Conservation (phyloP, 2,329 filamentous ascomycete genomes). For the Aureobasidium sp. region DNA sequence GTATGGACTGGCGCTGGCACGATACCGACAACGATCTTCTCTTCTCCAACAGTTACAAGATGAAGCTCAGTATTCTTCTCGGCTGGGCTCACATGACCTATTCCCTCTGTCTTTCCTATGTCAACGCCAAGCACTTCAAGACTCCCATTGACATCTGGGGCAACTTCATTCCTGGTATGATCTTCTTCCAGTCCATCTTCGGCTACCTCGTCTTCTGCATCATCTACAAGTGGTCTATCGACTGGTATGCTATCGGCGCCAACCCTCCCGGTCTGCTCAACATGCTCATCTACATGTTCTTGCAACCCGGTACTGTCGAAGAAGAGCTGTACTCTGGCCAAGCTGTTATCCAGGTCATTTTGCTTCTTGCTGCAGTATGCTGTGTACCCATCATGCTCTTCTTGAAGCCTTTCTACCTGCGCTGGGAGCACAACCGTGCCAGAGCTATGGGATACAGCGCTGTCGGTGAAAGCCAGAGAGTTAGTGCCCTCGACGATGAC, state of each 20-base stretch:
- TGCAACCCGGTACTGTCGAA: conserved; percentile 71
- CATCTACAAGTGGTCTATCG: conserved; percentile 91
- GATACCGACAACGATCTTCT: conserved; percentile 89
- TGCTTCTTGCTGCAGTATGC: conserved; percentile 73
- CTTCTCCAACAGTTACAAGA: conserved; percentile 98
- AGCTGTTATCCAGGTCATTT: conserved; percentile 62
- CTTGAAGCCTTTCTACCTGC: conserved; percentile 91
- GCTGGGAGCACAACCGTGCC: conserved; percentile 86
- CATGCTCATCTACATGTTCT: conserved; percentile 99
- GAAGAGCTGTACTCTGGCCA: conserved; percentile 75
- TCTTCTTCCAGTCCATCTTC: conserved; percentile 99
- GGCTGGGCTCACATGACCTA: conserved; percentile 99
- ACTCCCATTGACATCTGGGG: conserved; percentile 92
- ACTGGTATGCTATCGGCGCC: conserved; percentile 65
- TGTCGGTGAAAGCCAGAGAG: conserved; percentile 78
- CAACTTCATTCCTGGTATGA: conserved; percentile 96
- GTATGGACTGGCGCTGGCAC: conserved; percentile 94
- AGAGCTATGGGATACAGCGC: conserved; percentile 85
- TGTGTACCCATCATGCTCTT: conserved; percentile 90
- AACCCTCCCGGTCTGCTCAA: conserved; percentile 85
- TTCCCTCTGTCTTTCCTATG: conserved; percentile 83
- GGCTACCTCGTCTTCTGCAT: conserved; percentile 93
- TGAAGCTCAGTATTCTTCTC: conserved; percentile 98
- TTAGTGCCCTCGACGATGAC: conserved; percentile 85
- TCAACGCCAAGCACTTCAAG: conserved; percentile 94